A percentile compares a stretch with the other conserved stretches of the same genome.
Evolutionary conservation across 208 protist genomes (phyloP).

Genomic region (Leishmania gerbilli): DNA sequence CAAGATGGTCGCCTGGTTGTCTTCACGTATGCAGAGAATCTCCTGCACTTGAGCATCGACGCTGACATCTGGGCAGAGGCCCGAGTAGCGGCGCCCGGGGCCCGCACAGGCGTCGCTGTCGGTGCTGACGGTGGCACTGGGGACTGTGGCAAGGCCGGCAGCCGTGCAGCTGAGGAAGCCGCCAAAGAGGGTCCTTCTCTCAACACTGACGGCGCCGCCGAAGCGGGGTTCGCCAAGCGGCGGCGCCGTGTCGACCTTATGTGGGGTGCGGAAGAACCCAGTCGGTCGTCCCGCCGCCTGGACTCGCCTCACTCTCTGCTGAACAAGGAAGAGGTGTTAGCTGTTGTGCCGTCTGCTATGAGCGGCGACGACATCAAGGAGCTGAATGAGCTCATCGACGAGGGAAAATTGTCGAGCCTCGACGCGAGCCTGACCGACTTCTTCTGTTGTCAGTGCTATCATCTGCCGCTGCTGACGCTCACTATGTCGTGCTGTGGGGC

Average conservation of each 20-base stretch:
- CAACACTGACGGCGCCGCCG: background rate
- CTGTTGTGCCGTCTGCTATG: constrained; percentile 36
- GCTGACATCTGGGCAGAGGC: constrained; percentile 22
- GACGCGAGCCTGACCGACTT: constrained; percentile 35
- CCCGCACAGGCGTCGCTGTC: background rate
- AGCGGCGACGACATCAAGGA: constrained; percentile 51
- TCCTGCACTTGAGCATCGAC: constrained; percentile 35
- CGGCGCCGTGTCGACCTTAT: background rate
- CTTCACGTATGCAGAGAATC: constrained; percentile 46
- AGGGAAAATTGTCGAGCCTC: constrained; percentile 40
- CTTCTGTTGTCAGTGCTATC: constrained; percentile 60
- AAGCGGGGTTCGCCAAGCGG: constrained; percentile 4
- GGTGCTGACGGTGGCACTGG: background rate
- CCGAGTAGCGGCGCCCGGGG: constrained; percentile 8
- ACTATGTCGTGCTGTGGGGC: constrained; percentile 86
- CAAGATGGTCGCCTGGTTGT: constrained; percentile 43
- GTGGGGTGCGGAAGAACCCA: constrained; percentile 17
- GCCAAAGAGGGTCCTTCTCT: background rate
- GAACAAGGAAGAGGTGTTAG: constrained; percentile 61
- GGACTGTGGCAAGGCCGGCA: background rate
- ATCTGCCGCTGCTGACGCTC: constrained; percentile 54
- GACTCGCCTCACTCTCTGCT: constrained; percentile 20
- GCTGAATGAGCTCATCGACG: constrained; percentile 68
- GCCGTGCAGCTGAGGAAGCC: background rate
- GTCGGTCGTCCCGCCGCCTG: constrained; percentile 8